Base-by-base conservation (phyloP, 768 basidiomycete genomes). In the Suillus lakei region DNA sequence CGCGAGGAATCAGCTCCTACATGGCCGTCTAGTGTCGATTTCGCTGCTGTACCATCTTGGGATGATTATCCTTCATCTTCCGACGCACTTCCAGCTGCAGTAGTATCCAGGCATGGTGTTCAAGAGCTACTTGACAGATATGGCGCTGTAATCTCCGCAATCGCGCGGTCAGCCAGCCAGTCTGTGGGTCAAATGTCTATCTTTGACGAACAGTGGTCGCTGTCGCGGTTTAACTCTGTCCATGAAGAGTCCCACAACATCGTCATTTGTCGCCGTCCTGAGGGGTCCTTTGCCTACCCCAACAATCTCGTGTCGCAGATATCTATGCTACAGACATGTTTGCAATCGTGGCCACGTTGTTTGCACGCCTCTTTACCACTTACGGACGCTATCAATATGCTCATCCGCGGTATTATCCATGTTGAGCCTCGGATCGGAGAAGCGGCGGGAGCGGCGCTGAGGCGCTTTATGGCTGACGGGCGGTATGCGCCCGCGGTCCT, bases 291-390 rank as follows among this genome's bases (percentile, higher is more conserved):
- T 30, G 89, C 89, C 6, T 97, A 95, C 74, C 86, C 92, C 16
- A 80, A 79, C 26, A 79, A 83, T 61, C 81, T 86, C 12, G 76
- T 79, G 21, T 83, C 92, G 0, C 87, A 90, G 64, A 87, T 98
- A 70, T 85, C 81, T 60, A 81, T 96, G 39, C 82, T 96, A 5
- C 86, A 90, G 69, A 86, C 89, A 0, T 88, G 91, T 71, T 91
- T 95, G 75, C 89, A 91, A 66, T 86, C 92, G 6, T 91, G 95
- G 88, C 96, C 96, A 0, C 87, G 96, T 3, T 91, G 88, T 70
- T 81, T 95, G 50, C 86, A 89, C 71, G 77, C 83, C 3, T 80
- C 80, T 5, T 76, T 86, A 38, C 70, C 86, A 50, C 74, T 91
- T 56, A 73, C 82, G 13, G 89, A 91, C 50, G 86, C 88, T 0